These are phyloP conservation scores for Cudoniella acicularis DNA, from an alignment of 495 filamentous ascomycete genomes.

Conservation along the genomic window DNA sequence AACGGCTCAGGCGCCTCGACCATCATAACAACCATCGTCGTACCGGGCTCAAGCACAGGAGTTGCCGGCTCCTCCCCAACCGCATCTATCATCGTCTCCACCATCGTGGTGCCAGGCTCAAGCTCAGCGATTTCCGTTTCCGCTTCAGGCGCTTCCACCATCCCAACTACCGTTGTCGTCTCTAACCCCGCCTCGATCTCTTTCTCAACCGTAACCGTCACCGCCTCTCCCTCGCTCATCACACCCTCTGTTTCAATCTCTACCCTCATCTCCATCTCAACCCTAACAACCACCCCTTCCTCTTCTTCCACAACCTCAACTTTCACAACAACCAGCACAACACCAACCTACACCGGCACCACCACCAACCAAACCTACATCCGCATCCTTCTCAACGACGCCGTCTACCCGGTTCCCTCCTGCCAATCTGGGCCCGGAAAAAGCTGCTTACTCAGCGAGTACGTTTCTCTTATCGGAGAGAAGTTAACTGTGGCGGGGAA, in stretches of 20 bases:
- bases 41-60: too few species aligned
- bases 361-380: constrained; percentile 31
- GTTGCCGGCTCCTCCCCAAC: too few species aligned
- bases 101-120: not conserved
- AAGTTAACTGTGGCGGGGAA: constrained; percentile 41
- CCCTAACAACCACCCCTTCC: not conserved
- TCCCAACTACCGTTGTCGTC: not conserved
- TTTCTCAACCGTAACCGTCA: not conserved
- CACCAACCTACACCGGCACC: not conserved
- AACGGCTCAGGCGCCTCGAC: too few species aligned
- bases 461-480: constrained; percentile 37
- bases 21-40: too few species aligned
- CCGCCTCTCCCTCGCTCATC: not conserved
- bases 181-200: not conserved
- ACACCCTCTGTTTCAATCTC: not conserved
- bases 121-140: not conserved
- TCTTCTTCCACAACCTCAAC: constrained; percentile 4
- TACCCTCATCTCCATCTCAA: not conserved
- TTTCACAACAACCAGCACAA: constrained; percentile 4
- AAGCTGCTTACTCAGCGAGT: constrained; percentile 42
- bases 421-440: constrained; percentile 45
- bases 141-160: not conserved
- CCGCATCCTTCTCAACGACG: constrained; percentile 50
- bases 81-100: not conserved
- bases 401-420: constrained; percentile 45